phyloP scores from a whole-genome alignment of 1,284 basidiomycete species.

The Heterobasidion occidentale region DNA sequence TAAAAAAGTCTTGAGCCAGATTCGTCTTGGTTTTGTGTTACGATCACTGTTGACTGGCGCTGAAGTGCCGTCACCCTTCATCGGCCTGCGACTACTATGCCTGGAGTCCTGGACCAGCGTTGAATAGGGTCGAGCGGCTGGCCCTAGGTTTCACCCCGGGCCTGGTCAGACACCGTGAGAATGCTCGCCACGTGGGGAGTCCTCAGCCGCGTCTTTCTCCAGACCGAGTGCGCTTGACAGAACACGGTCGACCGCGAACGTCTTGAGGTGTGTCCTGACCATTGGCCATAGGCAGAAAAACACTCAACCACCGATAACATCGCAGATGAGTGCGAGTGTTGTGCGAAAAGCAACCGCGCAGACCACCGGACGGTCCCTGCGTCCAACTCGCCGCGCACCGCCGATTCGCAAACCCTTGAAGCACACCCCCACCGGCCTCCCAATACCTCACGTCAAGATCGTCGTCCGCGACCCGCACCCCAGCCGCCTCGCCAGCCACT shows the following conservation, averaged over 20 bases:
- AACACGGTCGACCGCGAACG: neutral
- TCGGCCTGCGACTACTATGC: too few relatives aligned
- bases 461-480: constrained; percentile 66
- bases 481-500: constrained; percentile 80
- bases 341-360: neutral
- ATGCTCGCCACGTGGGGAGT: neutral
- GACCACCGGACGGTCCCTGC: neutral
- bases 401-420: constrained; percentile 36
- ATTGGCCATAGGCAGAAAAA: neutral
- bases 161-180: neutral
- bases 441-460: constrained; percentile 57
- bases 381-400: constrained; percentile 14
- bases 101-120: too few relatives aligned
- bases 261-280: neutral
- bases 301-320: neutral
- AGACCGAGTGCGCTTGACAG: neutral
- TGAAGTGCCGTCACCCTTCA: too few relatives aligned
- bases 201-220: neutral
- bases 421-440: constrained; percentile 45
- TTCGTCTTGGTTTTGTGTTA: too few relatives aligned
- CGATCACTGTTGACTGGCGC: too few relatives aligned
- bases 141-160: too few relatives aligned
- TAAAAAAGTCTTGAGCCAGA: too few relatives aligned
- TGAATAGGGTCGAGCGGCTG: too few relatives aligned
- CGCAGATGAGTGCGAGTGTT: neutral